Base-by-base conservation (phyloP, 768 basidiomycete species). In the Tephrocybe sp. region DNA sequence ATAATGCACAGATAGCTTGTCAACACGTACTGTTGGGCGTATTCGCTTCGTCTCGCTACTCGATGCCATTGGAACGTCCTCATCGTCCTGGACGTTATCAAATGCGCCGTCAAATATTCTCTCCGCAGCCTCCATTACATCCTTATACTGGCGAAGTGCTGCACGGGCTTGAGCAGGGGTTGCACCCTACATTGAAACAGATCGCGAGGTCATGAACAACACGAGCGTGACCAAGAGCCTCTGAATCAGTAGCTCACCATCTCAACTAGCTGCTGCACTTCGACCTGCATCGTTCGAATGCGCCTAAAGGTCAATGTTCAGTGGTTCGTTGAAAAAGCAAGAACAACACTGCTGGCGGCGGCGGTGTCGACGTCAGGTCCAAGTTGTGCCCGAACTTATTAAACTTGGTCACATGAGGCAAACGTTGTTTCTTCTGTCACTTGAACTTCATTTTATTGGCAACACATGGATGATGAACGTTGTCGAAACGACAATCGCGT, bases 101-200 rank as follows among this genome's bases (percentile, higher is more conserved):
- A 90, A 93, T 56, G 86, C 83, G 11, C 94, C 94, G 55, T 89
- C 85, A 54, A 92, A 89, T 53, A 92, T 83, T 40, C 78, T 77
- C 65, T 92, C 92, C 2, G 93, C 92, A 12, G 94, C 94, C 62
- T 89, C 78, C 89, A 92, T 91, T 32, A 94, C 92, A 75, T 98
- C 93, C 55, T 83, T 89, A 64, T 88, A 80, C 60, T 84, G 83
- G 55, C 76, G 79, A 62, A 97, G 69, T 14, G 94, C 94, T 26
- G 87, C 89, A 59, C 80, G 81, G 35, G 95, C 94, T 71, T 94
- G 89, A 11, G 83, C 80, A 10, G 70, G 65, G 0, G 87, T 89
- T 26, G 92, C 92, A 58, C 94, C 94, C 94, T 95, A 26, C 10
- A 14, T 9, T 23, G 14, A 23, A 12, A 42, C 32, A 45, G 26